Evolutionary conservation across 2,329 filamentous ascomycete species (phyloP).

Genomic region (Lachnellula occidentalis): DNA sequence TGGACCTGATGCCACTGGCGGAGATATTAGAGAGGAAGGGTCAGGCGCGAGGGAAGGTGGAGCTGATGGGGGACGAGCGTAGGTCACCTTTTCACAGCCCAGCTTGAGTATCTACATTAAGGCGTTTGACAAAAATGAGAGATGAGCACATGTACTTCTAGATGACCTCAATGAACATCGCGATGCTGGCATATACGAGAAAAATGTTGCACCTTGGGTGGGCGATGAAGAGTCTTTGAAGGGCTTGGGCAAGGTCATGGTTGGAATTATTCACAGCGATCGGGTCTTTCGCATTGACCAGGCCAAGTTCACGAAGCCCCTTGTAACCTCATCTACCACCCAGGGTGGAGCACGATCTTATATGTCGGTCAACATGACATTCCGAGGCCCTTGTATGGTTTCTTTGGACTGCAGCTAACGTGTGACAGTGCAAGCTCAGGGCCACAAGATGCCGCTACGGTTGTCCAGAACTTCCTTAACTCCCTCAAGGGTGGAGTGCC

Average conservation of each 20-base stretch:
- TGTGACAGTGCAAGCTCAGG: constrained; percentile 52
- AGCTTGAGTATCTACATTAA: constrained; percentile 25
- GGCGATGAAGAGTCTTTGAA: neutral
- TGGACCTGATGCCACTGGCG: constrained; percentile 80
- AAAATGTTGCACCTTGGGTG: neutral
- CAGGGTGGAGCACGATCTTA: neutral
- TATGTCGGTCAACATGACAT: neutral
- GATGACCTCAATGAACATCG: constrained; percentile 26
- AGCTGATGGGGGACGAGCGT: constrained; percentile 97
- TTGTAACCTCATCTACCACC: neutral
- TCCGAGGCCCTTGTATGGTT: no score
- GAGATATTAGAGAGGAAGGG: constrained; percentile 87
- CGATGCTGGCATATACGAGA: neutral
- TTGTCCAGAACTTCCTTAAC: constrained; percentile 83
- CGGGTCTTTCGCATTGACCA: neutral
- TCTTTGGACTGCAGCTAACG: constrained; percentile 37
- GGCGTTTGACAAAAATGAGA: constrained; percentile 28
- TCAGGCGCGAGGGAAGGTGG: constrained; percentile 84
- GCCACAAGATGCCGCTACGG: constrained; percentile 62
- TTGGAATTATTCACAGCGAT: neutral
- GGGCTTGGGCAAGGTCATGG: neutral
- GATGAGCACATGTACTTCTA: constrained; percentile 30
- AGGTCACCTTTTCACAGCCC: constrained; percentile 55
- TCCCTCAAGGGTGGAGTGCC: constrained; percentile 59
- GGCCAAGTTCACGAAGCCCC: neutral